These are phyloP conservation scores for Tulasnella sp. DNA, from an alignment of 768 basidiomycete species.

Conservation along the genomic window DNA sequence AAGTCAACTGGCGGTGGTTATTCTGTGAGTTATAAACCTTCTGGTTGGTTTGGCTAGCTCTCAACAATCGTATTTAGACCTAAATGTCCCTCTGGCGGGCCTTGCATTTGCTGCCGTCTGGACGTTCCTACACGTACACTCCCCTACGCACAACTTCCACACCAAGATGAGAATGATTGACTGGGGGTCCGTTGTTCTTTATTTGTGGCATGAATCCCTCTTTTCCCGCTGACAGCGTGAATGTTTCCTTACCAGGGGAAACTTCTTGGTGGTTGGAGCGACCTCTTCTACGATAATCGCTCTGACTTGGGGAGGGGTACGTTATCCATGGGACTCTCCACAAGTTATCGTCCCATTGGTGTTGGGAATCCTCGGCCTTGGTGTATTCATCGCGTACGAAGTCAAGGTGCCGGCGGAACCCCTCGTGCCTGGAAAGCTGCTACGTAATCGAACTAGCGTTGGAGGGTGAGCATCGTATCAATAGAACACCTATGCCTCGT, in stretches of 20 bases:
- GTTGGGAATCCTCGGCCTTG: constrained; percentile 29
- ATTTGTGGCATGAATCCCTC: background rate
- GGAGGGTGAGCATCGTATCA: constrained; percentile 21
- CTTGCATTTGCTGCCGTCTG: constrained; percentile 25
- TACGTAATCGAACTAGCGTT: constrained; percentile 27
- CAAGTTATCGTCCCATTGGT: constrained; percentile 35
- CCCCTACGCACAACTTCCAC: constrained; percentile 25
- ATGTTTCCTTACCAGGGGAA: constrained; percentile 16
- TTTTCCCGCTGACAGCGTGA: background rate
- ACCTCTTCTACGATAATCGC: constrained; percentile 31
- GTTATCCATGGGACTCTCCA: constrained; percentile 32
- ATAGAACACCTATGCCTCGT: constrained; percentile 2
- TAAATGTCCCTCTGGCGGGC: constrained; percentile 31
- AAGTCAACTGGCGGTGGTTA: constrained; percentile 33
- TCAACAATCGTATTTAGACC: constrained; percentile 26
- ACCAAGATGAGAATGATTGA: constrained; percentile 32
- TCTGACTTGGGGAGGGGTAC: constrained; percentile 35
- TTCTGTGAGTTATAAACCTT: constrained; percentile 32
- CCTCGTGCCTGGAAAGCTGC: constrained; percentile 23
- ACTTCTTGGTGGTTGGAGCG: constrained; percentile 22
- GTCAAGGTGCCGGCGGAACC: background rate
- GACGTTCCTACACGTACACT: constrained; percentile 28
- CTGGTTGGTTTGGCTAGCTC: constrained; percentile 26
- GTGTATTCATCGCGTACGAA: constrained; percentile 11
- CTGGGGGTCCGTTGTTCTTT: constrained; percentile 30